These are phyloP conservation scores for Penicillium salamii DNA, from an alignment of 495 filamentous ascomycete genomes.

Conservation along the genomic window DNA sequence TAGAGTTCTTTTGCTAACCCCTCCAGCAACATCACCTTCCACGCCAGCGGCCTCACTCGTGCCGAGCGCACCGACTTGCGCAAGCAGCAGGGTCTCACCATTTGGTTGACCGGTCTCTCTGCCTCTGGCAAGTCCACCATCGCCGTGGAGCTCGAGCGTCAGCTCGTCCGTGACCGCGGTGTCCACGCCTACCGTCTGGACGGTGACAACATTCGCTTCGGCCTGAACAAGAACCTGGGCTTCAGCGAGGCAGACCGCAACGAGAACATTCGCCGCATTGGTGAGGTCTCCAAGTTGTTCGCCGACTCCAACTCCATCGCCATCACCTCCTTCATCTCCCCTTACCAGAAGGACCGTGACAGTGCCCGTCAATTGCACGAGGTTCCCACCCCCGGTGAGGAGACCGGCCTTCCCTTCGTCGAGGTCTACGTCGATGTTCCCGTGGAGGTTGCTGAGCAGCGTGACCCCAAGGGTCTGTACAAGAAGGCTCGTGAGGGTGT, in stretches of 20 bases:
- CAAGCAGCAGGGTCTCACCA: slow-evolving; percentile 84
- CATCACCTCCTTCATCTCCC: slow-evolving; percentile 95
- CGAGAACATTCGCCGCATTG: slow-evolving; percentile 96
- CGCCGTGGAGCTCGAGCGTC: slow-evolving; percentile 92
- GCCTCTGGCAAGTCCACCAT: slow-evolving; percentile 96
- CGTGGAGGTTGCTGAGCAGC: slow-evolving; percentile 84
- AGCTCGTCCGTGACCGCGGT: slow-evolving; percentile 72
- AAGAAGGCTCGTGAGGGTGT: slow-evolving; percentile 91
- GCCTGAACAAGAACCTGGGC: slow-evolving; percentile 93
- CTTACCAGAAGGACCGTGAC: slow-evolving; percentile 81
- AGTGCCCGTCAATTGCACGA: slow-evolving; percentile 78
- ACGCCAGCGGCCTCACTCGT: slow-evolving; percentile 82
- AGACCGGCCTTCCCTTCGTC: slow-evolving; percentile 74
- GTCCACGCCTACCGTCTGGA: slow-evolving; percentile 89
- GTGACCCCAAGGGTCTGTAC: slow-evolving; percentile 96
- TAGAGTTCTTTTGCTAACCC: slow-evolving; percentile 13
- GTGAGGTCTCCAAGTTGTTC: slow-evolving; percentile 95
- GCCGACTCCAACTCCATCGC: slow-evolving; percentile 84
- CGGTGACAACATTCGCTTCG: slow-evolving; percentile 98
- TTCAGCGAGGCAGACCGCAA: slow-evolving; percentile 90
- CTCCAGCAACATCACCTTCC: slow-evolving; percentile 96
- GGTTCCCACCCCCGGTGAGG: slow-evolving; percentile 42
- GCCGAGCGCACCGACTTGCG: slow-evolving; percentile 75
- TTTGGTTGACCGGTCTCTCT: slow-evolving; percentile 96
- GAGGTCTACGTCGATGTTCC: slow-evolving; percentile 90